phyloP scores from a whole-genome alignment of 495 filamentous ascomycete species.

The Xylaria palmicola region DNA sequence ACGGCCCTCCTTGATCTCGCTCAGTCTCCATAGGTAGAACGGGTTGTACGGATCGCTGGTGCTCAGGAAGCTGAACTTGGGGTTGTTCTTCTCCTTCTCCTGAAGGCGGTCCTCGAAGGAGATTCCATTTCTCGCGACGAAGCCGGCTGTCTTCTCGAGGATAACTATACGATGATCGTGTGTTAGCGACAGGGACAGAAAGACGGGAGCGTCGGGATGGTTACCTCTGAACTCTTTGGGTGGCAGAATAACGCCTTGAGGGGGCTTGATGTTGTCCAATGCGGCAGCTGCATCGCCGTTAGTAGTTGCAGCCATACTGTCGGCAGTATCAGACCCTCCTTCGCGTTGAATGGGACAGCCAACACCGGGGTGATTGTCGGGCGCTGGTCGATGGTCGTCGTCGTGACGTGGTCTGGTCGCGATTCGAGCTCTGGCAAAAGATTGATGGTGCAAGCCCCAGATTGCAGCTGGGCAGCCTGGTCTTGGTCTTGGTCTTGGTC shows the following conservation, averaged over 20 bases:
- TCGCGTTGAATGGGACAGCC: conserved; percentile 4
- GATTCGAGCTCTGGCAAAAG: conserved; percentile 23
- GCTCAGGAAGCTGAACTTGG: conserved; percentile 86
- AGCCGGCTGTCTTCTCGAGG: conserved; percentile 95
- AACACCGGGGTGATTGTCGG: background rate
- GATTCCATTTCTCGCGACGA: conserved; percentile 78
- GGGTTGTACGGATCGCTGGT: conserved; percentile 79
- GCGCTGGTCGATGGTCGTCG: conserved; percentile 17
- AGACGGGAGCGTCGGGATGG: background rate
- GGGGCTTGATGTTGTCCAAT: conserved; percentile 65
- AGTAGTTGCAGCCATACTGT: conserved; percentile 53
- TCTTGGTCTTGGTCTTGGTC: background rate
- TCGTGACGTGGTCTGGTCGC: conserved; percentile 27
- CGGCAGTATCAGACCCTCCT: conserved; percentile 27
- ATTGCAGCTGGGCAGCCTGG: conserved; percentile 6
- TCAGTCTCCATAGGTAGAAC: conserved; percentile 88
- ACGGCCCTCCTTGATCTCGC: conserved; percentile 78
- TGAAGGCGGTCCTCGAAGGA: conserved; percentile 88
- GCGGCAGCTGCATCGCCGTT: conserved; percentile 55
- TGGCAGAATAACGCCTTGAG: conserved; percentile 79
- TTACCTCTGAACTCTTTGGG: conserved; percentile 50
- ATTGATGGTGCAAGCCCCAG: conserved; percentile 5
- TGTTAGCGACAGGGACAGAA: background rate
- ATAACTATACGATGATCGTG: conserved; percentile 69
- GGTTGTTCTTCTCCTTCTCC: conserved; percentile 79